Evolutionary conservation across 1,284 basidiomycete genomes (phyloP), one percentile per base, ranked within the genome.

Genomic region (Phenoliferia sp.): DNA sequence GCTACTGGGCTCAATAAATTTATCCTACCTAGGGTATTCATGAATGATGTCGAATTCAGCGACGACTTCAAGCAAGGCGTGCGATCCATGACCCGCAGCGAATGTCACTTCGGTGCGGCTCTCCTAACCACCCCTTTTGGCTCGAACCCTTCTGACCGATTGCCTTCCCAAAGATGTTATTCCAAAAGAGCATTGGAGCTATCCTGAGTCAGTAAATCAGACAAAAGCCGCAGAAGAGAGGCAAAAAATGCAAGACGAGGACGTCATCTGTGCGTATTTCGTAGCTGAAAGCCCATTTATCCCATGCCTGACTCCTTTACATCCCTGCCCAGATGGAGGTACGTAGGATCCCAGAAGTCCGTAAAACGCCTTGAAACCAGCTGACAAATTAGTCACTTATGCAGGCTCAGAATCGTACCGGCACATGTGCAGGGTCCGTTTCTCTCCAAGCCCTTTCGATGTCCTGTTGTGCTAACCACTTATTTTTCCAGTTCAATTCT

Each of bases 141-240:
- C 1, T n/a, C 17, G 19, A 2, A 92, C 91, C 10, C 80, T 88
- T 50, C 50, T 3, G 3, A 0, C 6, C n/a, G n/a, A n/a, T n/a
- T n/a, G n/a, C 12, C 3, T 17, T 12, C 19, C 0, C 3, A 17
- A 61, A 69, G 67, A 44, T 4, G 50, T 54, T 7, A 93, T 98
- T 73, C 87, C 89, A 2, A 80, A 81, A 12, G 87, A 92, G 12
- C 83, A 94, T 71, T 97, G 71, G 94, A 81, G 84, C 70, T 92
- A 93, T 77, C 92, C 71, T 1, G 19, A 89, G 0, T 85, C 86
- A 39, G 77, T 80, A 63, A 76, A 80, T 61, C 88, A 92, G 76
- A 82, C 85, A 4, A 83, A 82, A 60, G 90, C 91, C 1, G 81
- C 79, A n/a, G 82, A 82, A 57, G 83, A 85, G 28, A 83, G 91